Evolutionary conservation across 2,329 filamentous ascomycete genomes (phyloP).

Genomic region (Beauveria asiatica): DNA sequence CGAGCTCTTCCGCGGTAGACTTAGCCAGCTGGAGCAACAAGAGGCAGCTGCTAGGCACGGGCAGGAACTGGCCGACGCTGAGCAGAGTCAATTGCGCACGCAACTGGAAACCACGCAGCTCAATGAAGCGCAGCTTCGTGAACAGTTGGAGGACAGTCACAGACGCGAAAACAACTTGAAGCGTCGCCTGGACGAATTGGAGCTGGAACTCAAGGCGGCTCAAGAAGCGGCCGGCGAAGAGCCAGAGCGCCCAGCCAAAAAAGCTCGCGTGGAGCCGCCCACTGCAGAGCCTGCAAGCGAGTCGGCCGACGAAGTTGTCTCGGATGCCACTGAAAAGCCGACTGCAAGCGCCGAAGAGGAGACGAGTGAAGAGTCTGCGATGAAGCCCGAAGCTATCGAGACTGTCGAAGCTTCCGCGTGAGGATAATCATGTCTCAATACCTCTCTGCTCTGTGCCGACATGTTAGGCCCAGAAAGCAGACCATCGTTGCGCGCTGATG

Average conservation of each 20-base stretch:
- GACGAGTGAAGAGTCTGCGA: neutral
- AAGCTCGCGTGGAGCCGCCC: slow-evolving; percentile 17
- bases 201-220: slow-evolving; percentile 43
- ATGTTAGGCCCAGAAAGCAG: neutral
- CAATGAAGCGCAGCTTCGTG: slow-evolving; percentile 39
- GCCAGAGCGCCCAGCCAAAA: slow-evolving; percentile 22
- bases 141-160: slow-evolving; percentile 67
- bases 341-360: neutral
- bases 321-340: neutral
- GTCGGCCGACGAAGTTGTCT: neutral
- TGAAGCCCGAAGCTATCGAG: neutral
- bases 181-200: slow-evolving; percentile 70
- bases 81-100: slow-evolving; percentile 47
- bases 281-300: neutral
- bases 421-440: neutral
- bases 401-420: neutral
- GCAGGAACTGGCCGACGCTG: slow-evolving; percentile 45
- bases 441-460: neutral
- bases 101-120: slow-evolving; percentile 42
- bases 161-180: slow-evolving; percentile 75
- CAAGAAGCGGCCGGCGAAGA: slow-evolving; percentile 14
- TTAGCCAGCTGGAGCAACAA: slow-evolving; percentile 71
- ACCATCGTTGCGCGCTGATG: neutral
- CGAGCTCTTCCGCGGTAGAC: slow-evolving; percentile 65
- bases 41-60: slow-evolving; percentile 59